Evolutionary conservation across 345 rosid genomes (phyloP), one percentile per base, ranked within the genome.

Genomic region (Aethionema arabicum): DNA sequence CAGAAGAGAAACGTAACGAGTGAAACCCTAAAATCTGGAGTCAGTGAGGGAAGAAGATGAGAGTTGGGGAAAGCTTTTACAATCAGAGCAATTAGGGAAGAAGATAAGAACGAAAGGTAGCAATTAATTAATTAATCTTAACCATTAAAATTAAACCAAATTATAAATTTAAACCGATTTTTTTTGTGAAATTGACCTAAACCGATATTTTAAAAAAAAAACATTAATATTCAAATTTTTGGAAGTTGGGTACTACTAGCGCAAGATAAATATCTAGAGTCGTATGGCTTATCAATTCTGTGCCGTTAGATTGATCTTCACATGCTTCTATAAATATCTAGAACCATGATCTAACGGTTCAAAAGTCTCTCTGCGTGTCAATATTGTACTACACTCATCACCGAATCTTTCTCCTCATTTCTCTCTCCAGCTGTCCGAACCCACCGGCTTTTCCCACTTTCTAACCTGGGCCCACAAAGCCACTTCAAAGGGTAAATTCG

Each of bases 251-350:
- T 21, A 21, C 1, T 21, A 21, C 27, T 21, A 21, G 27, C 27
- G 27, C 27, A 2, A 21, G 27, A 21, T 21, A 21, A 21, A 21
- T 21, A 21, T 21, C 27, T 21, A 21, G 27, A 21, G 2, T 21
- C 27, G 27, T 21, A 21, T 21, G 27, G 27, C 2, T 21, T 21
- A 21, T 21, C 41, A 3, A 61, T 2, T 61, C 11, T 69, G 50
- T 38, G 7, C 59, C 65, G 74, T 70, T 56, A 70, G 74, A 70
- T 70, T 70, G 74, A 70, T 70, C 63, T 6, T 69, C n/a, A 30
- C 32, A 68, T 43, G 31, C 15, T 51, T 61, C 74, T 15, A 55
- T 48, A 63, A 69, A 69, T 69, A 69, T 69, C 74, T 49, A 56
- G 41, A 71, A 65, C 35, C 0, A 36, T 7, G 4, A 58, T 52